Base-by-base conservation (phyloP, 1,139 yeast species). In the Nakaseomyces glabratus region DNA sequence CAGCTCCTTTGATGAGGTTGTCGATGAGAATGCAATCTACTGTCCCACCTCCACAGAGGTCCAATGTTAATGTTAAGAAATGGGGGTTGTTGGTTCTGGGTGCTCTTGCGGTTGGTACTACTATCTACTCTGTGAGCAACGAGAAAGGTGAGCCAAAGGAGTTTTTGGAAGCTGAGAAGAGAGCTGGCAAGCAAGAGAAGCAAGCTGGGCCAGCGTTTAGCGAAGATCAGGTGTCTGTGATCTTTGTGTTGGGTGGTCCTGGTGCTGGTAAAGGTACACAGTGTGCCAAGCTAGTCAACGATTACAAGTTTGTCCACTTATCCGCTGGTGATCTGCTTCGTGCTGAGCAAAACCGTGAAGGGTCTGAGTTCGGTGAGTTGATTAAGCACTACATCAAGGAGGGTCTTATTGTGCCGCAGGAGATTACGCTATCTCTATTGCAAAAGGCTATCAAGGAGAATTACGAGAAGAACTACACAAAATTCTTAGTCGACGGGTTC, bases 251-350 rank as follows among this genome's bases (percentile, higher is more conserved):
- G 24, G 94, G 94, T 21, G 85, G 73, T 4, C 72, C 72, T 24
- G 96, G 98, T 11, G 80, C 95, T 12, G 98, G 98, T 26, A 90
- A 90, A 57, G 98, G 98, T 39, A 90, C 98, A 2, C 98, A 90
- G 61, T 85, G 96, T 64, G 82, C 78, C 28, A 81, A 73, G 51
- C 68, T 90, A 39, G 96, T 90, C 29, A 62, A 69, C 14, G 84
- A 86, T 50, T 81, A 73, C 55, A 78, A 81, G 10, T 90, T 88
- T 57, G 76, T 82, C 24, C 98, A 90, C 57, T 65, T 90, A 35
- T 78, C 93, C 22, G 98, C 98, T 12, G 98, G 98, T 31, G 98
- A 90, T 58, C 71, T 90, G 51, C 69, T 90, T 46, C 73, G 98
- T 51, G 95, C 86, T 8, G 98, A 90, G 59, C 96, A 90, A 60